Conservation (phyloP, 495 filamentous ascomycete genomes). For the Hyaloscypha variabilis region DNA sequence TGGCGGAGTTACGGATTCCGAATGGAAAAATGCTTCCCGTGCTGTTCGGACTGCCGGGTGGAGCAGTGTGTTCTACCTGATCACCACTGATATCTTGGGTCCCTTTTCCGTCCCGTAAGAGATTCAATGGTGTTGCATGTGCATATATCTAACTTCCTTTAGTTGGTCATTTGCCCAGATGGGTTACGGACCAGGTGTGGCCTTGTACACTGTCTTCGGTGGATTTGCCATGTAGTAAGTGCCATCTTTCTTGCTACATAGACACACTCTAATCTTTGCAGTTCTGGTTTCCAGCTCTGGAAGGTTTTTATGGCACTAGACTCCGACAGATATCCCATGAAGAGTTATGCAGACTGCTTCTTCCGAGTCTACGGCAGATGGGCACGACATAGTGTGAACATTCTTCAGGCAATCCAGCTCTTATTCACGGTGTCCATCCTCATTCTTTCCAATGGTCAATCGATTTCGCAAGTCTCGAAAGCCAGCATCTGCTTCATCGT, state of each 20-base stretch:
- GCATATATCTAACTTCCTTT: neutral
- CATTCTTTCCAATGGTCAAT: slow-evolving; percentile 56
- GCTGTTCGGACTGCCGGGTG: slow-evolving; percentile 51
- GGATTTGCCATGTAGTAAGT: slow-evolving; percentile 45
- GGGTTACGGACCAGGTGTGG: slow-evolving; percentile 51
- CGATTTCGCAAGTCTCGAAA: slow-evolving; percentile 53
- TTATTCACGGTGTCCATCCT: slow-evolving; percentile 57
- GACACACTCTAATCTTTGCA: neutral
- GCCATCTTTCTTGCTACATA: neutral
- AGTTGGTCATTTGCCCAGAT: slow-evolving; percentile 34
- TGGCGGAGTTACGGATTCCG: slow-evolving; percentile 36
- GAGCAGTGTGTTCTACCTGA: slow-evolving; percentile 56
- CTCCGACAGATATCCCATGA: slow-evolving; percentile 54
- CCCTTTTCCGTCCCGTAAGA: slow-evolving; percentile 48
- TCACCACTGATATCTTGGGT: slow-evolving; percentile 62
- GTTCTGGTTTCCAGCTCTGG: slow-evolving; percentile 45
- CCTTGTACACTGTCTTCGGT: slow-evolving; percentile 49
- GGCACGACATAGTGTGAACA: slow-evolving; percentile 56
- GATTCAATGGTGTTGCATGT: neutral
- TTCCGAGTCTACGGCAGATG: slow-evolving; percentile 55
- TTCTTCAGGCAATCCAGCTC: slow-evolving; percentile 53
- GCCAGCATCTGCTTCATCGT: slow-evolving; percentile 54
- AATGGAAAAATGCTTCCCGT: slow-evolving; percentile 47
- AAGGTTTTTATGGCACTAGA: slow-evolving; percentile 61
- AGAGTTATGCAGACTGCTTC: slow-evolving; percentile 63